Evolutionary conservation across 2,329 filamentous ascomycete genomes (phyloP), one percentile per base, ranked within the genome.

Genomic region (Penicillium sp.): DNA sequence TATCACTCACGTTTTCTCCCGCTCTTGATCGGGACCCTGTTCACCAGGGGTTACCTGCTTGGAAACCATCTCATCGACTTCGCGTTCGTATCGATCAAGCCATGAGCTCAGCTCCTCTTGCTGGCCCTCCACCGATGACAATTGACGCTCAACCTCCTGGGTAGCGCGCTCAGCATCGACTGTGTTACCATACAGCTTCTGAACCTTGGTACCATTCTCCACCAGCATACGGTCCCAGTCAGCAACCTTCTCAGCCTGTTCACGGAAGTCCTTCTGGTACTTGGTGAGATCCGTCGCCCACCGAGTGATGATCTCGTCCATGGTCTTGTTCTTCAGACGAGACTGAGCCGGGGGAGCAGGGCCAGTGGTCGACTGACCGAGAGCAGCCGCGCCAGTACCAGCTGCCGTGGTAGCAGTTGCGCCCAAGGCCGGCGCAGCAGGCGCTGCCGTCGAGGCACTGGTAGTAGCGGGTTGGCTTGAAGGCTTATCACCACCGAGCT

Each of bases 221-320:
- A 98, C 93, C 15, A 99, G 84, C 75, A 93, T 87, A 61, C 92
- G 88, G 76, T 99, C 95, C 96, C 96, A 99, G 49, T 86, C 85
- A 13, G 93, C 91, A 15, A 98, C 92, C 66, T 93, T 90, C 64
- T 89, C 86, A 4, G 96, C 94, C 76, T 98, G 93, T 37, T 90
- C 86, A 75, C 96, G 93, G 81, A 98, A 99, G 62, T 96, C 92
- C 76, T 97, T 96, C 74, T 98, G 94, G 74, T 99, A 97, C 74
- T 96, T 96, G 57, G 93, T 91, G 54, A 99, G 83, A 73, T 98
- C 95, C 0, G 93, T 92, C 1, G 95, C 95, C 95, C 95, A 99
- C 35, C 93, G 89, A 4, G 92, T 97, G 68, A 99, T 93, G 66
- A 99, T 97, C 76, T 99, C 95, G 73, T 99, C 95, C 91, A 99